A percentile compares a stretch with the other conserved stretches of the same genome.
Evolutionary conservation across 2,329 filamentous ascomycete genomes (phyloP).

Genomic region (Botrytis byssoidea): DNA sequence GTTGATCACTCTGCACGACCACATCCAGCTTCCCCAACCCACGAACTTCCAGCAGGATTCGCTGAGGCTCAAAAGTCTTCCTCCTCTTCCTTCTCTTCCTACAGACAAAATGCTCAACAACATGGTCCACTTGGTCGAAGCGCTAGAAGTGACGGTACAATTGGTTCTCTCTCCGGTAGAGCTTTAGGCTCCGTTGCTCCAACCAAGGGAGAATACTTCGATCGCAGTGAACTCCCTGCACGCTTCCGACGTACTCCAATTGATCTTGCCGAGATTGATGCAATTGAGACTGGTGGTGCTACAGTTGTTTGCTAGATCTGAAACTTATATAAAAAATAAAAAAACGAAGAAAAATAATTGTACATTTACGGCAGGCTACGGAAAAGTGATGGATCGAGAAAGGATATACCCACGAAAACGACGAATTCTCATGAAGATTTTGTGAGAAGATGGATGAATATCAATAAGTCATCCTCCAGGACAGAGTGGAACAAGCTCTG

Average conservation of each 20-base stretch:
- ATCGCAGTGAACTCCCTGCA: conserved; percentile 80
- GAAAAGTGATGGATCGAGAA: background rate
- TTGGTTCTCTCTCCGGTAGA: conserved; percentile 50
- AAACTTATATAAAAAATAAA: background rate
- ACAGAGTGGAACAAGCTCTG: background rate
- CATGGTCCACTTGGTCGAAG: conserved; percentile 53
- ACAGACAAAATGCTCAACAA: conserved; percentile 58
- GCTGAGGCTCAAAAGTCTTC: conserved; percentile 40
- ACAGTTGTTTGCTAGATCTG: conserved; percentile 48
- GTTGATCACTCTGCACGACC: conserved; percentile 57
- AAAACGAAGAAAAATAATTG: conserved; percentile 4
- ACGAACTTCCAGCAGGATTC: conserved; percentile 56
- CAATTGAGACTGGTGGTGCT: conserved; percentile 89
- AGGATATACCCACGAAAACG: conserved; percentile 12
- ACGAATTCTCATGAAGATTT: background rate
- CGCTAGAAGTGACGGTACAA: conserved; percentile 25
- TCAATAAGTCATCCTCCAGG: background rate
- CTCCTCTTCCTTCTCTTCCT: conserved; percentile 54
- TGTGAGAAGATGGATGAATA: background rate
- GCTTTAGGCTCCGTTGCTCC: conserved; percentile 72
- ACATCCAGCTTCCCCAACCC: conserved; percentile 55
- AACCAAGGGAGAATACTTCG: conserved; percentile 75
- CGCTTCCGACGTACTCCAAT: conserved; percentile 78
- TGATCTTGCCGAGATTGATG: conserved; percentile 85
- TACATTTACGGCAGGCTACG: conserved; percentile 9